These are phyloP conservation scores for Lichtheimia ornata DNA, from an alignment of 371 early-diverging fungal genomes.

Conservation along the genomic window DNA sequence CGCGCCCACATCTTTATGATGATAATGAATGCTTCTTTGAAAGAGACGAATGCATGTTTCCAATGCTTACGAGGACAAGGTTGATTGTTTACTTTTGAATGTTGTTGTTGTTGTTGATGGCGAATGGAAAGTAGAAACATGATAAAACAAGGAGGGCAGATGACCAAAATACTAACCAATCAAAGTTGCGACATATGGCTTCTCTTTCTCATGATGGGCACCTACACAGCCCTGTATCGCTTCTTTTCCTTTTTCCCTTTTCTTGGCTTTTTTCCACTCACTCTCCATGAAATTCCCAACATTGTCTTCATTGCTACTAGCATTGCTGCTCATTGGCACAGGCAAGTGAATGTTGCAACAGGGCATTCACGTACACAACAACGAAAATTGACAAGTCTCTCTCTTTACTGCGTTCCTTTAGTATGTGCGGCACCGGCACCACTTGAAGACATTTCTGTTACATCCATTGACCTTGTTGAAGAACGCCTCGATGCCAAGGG, in stretches of 20 bases:
- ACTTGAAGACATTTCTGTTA: constrained; percentile 46
- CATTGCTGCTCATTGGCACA: neutral
- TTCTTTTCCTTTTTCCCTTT: constrained; percentile 1
- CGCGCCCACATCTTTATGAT: no score
- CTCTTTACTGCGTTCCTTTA: neutral
- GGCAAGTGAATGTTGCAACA: neutral
- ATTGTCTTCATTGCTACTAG: neutral
- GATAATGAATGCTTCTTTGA: neutral
- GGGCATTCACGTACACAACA: neutral
- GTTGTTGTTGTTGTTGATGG: neutral
- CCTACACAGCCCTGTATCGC: neutral
- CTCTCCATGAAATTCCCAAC: neutral
- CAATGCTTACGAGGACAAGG: neutral
- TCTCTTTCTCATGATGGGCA: neutral
- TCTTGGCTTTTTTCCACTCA: neutral
- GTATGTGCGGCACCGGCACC: constrained; percentile 47
- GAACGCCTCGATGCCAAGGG: constrained; percentile 28
- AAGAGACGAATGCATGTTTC: neutral
- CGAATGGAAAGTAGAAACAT: neutral
- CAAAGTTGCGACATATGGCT: neutral
- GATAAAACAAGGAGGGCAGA: neutral
- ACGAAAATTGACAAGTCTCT: neutral
- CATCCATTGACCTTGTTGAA: constrained; percentile 45
- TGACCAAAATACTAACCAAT: constrained; percentile 3
- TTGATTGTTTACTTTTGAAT: neutral